Evolutionary conservation across 2,329 filamentous ascomycete genomes (phyloP), one percentile per base, ranked within the genome.

Genomic region (Trichoderma breve): DNA sequence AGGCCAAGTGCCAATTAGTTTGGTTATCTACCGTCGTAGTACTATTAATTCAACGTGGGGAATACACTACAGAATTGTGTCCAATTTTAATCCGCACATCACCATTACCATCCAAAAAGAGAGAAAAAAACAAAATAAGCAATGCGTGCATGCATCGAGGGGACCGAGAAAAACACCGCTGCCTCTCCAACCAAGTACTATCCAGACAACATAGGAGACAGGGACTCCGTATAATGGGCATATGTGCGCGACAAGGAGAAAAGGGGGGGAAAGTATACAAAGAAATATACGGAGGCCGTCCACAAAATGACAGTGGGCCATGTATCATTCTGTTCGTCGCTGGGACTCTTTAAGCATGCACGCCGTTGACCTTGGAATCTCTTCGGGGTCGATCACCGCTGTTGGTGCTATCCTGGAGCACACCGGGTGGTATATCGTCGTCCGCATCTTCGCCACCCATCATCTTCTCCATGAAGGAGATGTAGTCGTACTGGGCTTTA

Each of bases 381-480:
- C 79, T 82, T 15, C 76, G 77, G 71, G 82, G 80, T 73, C 80
- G 80, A 60, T 78, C 76, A 73, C 78, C 77, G 24, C 79, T 75
- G 71, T 80, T 81, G 18, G 77, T 79, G 74, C 78, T 79, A 72
- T 83, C 81, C 75, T 79, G 78, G 69, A 81, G 78, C 70, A 80
- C 78, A 66, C 75, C 75, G 60, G 74, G 76, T 7, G 77, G 78
- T 66, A 74, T 78, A 15, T 75, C 75, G 28, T 76, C 77, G 39
- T 77, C 77, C 34, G 74, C 76, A 43, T 73, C 77, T 26, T 79
- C 81, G 39, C 84, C 82, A 63, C 81, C 81, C 73, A 94, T 93
- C 82, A 96, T 86, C 79, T 91, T 92, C 82, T 98, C 92, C 96
- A 99, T 99, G 81, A 98, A 99, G 74, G 89, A 91, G 75, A 98